phyloP scores from a whole-genome alignment of 768 basidiomycete species.

The Exsudoporus frostii region DNA sequence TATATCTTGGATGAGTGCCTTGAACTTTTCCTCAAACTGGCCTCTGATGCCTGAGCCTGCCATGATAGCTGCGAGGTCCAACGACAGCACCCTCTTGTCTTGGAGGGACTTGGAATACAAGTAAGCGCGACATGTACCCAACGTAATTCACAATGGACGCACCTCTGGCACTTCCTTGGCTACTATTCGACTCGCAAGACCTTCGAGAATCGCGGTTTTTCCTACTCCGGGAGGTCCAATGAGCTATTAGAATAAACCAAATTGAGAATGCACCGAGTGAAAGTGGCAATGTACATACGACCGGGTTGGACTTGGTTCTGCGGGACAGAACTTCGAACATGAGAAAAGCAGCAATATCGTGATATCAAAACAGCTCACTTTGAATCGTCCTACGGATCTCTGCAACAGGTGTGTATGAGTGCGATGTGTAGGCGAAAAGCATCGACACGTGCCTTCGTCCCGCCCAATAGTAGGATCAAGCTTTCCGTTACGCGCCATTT shows the following conservation, averaged over 20 bases:
- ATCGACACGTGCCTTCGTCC: constrained; percentile 58
- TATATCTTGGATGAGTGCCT: constrained; percentile 84
- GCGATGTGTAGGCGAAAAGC: background rate
- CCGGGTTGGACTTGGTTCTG: constrained; percentile 90
- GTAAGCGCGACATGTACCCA: background rate
- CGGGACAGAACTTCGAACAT: constrained; percentile 65
- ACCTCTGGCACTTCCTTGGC: constrained; percentile 91
- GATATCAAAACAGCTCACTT: constrained; percentile 46
- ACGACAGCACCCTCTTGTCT: constrained; percentile 80
- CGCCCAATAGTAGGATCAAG: constrained; percentile 89
- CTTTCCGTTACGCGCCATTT: constrained; percentile 79
- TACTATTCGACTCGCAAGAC: constrained; percentile 82
- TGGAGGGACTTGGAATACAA: constrained; percentile 62
- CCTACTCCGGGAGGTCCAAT: constrained; percentile 89
- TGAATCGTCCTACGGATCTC: constrained; percentile 91
- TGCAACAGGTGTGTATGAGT: constrained; percentile 15
- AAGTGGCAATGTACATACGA: constrained; percentile 45
- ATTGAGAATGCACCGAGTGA: background rate
- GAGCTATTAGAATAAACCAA: constrained; percentile 40
- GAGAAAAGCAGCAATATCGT: background rate
- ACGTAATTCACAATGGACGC: constrained; percentile 3
- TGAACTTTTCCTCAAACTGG: constrained; percentile 93
- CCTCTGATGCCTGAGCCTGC: constrained; percentile 91
- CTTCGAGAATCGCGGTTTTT: constrained; percentile 91
- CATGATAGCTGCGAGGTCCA: constrained; percentile 80